A percentile compares a stretch with the other conserved stretches of the same genome.
phyloP scores from a whole-genome alignment of 2,329 filamentous ascomycete genomes.

The Rhexocercosporidium sp. region DNA sequence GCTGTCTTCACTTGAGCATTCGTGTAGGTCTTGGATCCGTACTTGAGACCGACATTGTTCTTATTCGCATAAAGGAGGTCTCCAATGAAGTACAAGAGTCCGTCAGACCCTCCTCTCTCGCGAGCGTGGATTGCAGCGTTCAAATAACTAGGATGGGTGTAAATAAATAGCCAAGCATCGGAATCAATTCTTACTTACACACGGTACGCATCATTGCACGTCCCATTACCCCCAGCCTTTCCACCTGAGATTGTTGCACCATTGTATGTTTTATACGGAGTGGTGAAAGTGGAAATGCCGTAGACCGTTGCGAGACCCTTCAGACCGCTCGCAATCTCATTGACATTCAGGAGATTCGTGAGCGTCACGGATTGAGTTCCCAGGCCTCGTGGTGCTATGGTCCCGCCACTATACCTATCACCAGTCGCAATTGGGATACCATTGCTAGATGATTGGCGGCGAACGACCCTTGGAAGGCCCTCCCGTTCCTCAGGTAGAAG shows the following conservation, averaged over 20 bases:
- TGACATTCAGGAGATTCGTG: constrained; percentile 48
- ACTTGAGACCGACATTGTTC: constrained; percentile 54
- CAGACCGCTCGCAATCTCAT: constrained; percentile 49
- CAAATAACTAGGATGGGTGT: constrained; percentile 42
- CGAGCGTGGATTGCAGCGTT: constrained; percentile 61
- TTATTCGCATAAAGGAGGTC: constrained; percentile 60
- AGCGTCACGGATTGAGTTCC: constrained; percentile 47
- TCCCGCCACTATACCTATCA: constrained; percentile 49
- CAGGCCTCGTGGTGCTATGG: constrained; percentile 48
- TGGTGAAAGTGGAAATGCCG: constrained; percentile 46
- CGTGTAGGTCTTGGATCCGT: constrained; percentile 57
- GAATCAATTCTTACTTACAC: constrained; percentile 41
- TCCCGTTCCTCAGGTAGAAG: constrained; percentile 47
- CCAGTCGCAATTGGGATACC: constrained; percentile 48
- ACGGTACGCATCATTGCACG: constrained; percentile 50
- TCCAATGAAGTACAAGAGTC: constrained; percentile 61
- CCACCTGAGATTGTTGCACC: constrained; percentile 46
- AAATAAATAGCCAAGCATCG: neutral
- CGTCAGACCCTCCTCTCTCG: constrained; percentile 61
- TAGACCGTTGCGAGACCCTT: constrained; percentile 48
- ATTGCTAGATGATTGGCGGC: constrained; percentile 27
- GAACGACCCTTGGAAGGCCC: constrained; percentile 22
- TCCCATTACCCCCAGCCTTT: constrained; percentile 50
- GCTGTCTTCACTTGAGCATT: constrained; percentile 56
- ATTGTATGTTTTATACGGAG: constrained; percentile 50